phyloP scores from a whole-genome alignment of 441 rosid species.

The Adansonia madagascariensis region DNA sequence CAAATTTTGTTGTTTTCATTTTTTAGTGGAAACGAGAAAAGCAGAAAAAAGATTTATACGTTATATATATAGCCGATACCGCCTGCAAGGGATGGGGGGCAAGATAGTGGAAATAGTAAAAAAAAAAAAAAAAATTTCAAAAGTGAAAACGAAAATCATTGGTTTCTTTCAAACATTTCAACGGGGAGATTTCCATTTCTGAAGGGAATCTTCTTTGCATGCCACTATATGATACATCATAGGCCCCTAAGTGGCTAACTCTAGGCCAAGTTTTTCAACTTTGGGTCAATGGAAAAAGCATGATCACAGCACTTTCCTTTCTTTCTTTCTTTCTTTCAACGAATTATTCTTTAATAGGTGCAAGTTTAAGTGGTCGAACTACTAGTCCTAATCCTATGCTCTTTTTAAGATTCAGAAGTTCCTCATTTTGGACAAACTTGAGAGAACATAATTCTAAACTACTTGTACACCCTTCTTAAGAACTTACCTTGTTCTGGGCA shows the following conservation, averaged over 20 bases:
- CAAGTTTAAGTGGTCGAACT: background rate
- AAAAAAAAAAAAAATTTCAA: background rate
- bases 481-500: background rate
- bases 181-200: constrained; percentile 13
- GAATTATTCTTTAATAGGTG: too few species aligned
- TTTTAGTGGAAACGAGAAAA: too few species aligned
- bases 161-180: background rate
- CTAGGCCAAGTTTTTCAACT: constrained; percentile 15
- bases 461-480: background rate
- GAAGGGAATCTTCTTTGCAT: constrained; percentile 43
- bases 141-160: background rate
- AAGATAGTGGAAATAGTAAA: background rate
- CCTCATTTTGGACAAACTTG: background rate
- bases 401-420: background rate
- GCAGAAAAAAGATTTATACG: too few species aligned
- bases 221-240: constrained; percentile 11
- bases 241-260: constrained; percentile 14
- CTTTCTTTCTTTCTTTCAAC: background rate
- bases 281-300: constrained; percentile 29
- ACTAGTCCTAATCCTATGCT: background rate
- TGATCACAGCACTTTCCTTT: background rate
- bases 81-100: background rate
- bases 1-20: background rate
- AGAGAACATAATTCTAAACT: background rate
- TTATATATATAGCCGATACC: too few species aligned